Conservation (phyloP, 2,329 filamentous ascomycete species). For the Xylaria sp. region DNA sequence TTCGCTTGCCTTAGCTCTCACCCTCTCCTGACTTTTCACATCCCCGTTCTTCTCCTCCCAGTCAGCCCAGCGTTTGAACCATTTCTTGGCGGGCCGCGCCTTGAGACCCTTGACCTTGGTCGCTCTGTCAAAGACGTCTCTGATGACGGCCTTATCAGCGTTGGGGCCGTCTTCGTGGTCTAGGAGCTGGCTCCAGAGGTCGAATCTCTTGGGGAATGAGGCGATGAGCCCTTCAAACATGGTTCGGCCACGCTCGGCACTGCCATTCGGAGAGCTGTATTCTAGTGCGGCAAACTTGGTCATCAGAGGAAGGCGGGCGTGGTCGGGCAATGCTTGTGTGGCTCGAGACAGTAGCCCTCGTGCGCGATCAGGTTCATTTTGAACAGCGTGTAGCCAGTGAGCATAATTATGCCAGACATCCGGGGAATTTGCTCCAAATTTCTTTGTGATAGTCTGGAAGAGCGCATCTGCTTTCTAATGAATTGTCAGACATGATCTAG, state of each 20-base stretch:
- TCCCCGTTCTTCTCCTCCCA: conserved; percentile 84
- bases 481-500: conserved; percentile 45
- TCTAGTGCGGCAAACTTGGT: conserved; percentile 92
- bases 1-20: conserved; percentile 75
- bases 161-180: conserved; percentile 79
- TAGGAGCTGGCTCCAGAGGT: conserved; percentile 92
- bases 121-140: conserved; percentile 86
- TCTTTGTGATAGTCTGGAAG: conserved; percentile 88
- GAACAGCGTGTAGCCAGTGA: conserved; percentile 84
- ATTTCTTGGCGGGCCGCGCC: conserved; percentile 82
- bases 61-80: conserved; percentile 91
- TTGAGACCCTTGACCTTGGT: conserved; percentile 77
- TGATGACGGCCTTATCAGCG: conserved; percentile 65
- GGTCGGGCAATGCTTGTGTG: conserved; percentile 81
- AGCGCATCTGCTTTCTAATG: conserved; percentile 86
- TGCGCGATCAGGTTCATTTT: conserved; percentile 75
- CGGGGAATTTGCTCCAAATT: conserved; percentile 83
- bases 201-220: conserved; percentile 87
- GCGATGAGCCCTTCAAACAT: conserved; percentile 90
- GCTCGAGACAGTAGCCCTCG: conserved; percentile 84
- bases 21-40: conserved; percentile 75
- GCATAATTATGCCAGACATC: conserved; percentile 95
- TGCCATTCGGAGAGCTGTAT: conserved; percentile 84
- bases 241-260: conserved; percentile 90
- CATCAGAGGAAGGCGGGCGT: conserved; percentile 76